phyloP scores from a whole-genome alignment of 2,329 filamentous ascomycete species.

The Talaromyces islandicus region DNA sequence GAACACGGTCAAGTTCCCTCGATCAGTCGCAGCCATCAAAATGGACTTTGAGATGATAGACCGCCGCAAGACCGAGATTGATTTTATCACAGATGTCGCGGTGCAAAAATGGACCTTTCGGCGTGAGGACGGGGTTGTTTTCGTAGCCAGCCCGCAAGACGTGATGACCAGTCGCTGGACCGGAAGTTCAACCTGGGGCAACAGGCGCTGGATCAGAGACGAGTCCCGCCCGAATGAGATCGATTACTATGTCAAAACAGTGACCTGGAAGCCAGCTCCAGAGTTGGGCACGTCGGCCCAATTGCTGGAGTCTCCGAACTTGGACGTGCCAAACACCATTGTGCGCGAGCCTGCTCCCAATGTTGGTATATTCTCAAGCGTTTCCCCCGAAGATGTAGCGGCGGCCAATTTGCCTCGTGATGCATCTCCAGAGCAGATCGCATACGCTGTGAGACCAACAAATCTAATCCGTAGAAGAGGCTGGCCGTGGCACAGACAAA shows the following conservation, averaged over 20 bases:
- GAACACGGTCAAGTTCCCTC: slow-evolving; percentile 20
- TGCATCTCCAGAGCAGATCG: background rate
- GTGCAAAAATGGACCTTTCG: slow-evolving; percentile 30
- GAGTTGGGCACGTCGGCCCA: background rate
- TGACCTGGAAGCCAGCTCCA: slow-evolving; percentile 26
- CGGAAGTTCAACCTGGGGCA: slow-evolving; percentile 40
- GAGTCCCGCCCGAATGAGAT: slow-evolving; percentile 34
- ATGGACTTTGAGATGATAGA: slow-evolving; percentile 46
- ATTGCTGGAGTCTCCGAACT: background rate
- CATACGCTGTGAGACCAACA: background rate
- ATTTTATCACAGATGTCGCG: slow-evolving; percentile 38
- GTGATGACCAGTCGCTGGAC: slow-evolving; percentile 36
- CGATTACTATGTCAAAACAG: slow-evolving; percentile 40
- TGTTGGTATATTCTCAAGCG: background rate
- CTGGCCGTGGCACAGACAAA: background rate
- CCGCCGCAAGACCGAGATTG: slow-evolving; percentile 41
- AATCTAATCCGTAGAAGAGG: background rate
- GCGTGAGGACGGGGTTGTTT: slow-evolving; percentile 25
- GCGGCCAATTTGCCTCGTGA: background rate
- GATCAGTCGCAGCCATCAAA: slow-evolving; percentile 33
- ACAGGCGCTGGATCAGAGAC: slow-evolving; percentile 37
- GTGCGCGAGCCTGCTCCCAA: background rate
- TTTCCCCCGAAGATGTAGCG: background rate
- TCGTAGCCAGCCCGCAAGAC: slow-evolving; percentile 25
- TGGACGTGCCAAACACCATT: slow-evolving; percentile 2